phyloP scores from a whole-genome alignment of 495 filamentous ascomycete genomes.

The Aspergillus funiculosus region DNA sequence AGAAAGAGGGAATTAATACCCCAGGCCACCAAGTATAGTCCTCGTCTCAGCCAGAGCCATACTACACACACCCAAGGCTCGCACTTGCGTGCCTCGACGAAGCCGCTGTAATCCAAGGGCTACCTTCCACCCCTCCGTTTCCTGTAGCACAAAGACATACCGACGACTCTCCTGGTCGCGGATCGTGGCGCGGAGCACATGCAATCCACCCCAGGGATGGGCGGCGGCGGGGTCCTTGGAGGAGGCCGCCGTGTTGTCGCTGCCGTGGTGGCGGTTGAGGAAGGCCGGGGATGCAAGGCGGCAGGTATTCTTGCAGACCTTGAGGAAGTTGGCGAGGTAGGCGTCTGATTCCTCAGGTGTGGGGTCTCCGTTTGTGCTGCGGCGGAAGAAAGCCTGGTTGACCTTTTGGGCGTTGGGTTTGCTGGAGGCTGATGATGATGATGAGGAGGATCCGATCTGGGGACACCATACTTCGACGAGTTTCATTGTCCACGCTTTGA shows the following conservation, averaged over 20 bases:
- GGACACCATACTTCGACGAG: constrained; percentile 85
- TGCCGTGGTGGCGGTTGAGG: constrained; percentile 4
- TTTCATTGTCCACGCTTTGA: constrained; percentile 96
- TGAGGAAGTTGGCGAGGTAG: constrained; percentile 52
- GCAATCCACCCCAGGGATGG: constrained; percentile 35
- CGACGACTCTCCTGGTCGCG: constrained; percentile 78
- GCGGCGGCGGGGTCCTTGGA: no score
- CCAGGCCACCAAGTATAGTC: constrained; percentile 18
- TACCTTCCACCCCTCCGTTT: constrained; percentile 92
- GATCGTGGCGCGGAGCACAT: constrained; percentile 75
- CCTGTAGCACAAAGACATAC: constrained; percentile 75
- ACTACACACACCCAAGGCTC: constrained; percentile 53
- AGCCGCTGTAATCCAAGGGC: constrained; percentile 72
- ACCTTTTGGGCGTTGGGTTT: constrained; percentile 22
- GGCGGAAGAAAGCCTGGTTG: constrained; percentile 31
- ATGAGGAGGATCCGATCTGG: constrained; percentile 31
- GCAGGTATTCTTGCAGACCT: constrained; percentile 58
- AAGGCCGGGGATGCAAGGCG: constrained; percentile 40
- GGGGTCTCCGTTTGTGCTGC: constrained; percentile 31
- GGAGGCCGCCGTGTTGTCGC: constrained; percentile 21
- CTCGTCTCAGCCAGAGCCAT: constrained; percentile 17
- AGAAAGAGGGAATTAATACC: constrained; percentile 11
- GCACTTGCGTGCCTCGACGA: constrained; percentile 61
- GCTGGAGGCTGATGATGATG: no score
- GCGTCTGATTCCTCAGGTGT: constrained; percentile 58